Evolutionary conservation across 768 basidiomycete species (phyloP), one percentile per base, ranked within the genome.

Genomic region (Termitomyces sp.): DNA sequence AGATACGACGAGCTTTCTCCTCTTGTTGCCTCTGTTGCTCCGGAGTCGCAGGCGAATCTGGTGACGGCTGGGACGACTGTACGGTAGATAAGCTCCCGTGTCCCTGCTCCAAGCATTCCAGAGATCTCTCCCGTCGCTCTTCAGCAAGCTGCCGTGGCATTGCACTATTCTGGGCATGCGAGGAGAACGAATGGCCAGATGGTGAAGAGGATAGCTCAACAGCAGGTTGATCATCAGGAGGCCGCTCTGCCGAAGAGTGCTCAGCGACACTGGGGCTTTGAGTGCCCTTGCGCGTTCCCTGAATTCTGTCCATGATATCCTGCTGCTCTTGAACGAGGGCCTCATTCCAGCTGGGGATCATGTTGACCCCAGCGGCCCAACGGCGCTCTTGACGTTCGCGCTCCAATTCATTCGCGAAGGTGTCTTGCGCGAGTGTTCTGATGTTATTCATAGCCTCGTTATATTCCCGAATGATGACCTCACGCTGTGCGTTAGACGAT

Each of bases 371-470:
- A 6, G 78, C 70, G 11, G 76, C 76, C 83, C 81, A 83, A 1
- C 75, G 74, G n/a, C 81, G 76, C 58, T 83, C 78, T 66, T 79
- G 74, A 4, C 82, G 76, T 65, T 86, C 85, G 9, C 78, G 74
- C 39, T 76, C 75, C 40, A 87, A 69, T 22, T 75, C 79, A 44
- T 63, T 67, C 13, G 71, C 70, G 62, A 78, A 87, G 61, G 79
- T 76, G 38, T 83, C 84, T 57, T 74, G 70, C 0, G 83, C 84
- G 4, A 84, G 63, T 7, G 54, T 55, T 33, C 79, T 74, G 56
- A 87, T 81, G 54, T 68, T 77, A 28, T 68, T 68, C 78, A 86
- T 79, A 5, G 78, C 69, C 0, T 71, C 66, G 18, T 72, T 64
- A 66, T 81, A 79, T 42, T 84, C 79, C 0, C 68, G 56, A 9